Evolutionary conservation across 1,139 yeast genomes (phyloP), one percentile per base, ranked within the genome.

Genomic region (Scheffersomyces lignicola): DNA sequence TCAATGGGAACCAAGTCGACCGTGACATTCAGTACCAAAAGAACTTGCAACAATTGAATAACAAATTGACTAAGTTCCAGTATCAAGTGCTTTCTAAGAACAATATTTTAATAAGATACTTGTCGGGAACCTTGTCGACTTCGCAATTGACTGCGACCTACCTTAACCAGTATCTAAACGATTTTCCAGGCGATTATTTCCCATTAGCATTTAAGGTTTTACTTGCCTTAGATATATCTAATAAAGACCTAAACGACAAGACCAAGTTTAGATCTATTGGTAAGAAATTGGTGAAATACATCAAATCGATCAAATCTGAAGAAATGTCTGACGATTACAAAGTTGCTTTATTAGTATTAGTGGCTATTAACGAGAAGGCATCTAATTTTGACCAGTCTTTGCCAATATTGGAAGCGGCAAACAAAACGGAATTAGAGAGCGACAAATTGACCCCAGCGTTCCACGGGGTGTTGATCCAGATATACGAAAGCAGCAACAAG

Each of bases 321-420:
- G 14, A 21, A 37, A 15, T 21, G 27, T n/a, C 34, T 23, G 31
- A 24, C 20, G 29, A 36, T 4, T 8, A 5, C 4, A 42, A 52
- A 2, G 61, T 69, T 10, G 54, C 71, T 5, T 56, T 63, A 1
- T 54, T 78, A 35, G 48, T 73, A 20, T 60, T 81, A 24, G 69
- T 76, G 8, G 78, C 73, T 44, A 41, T 75, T 9, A 70, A 72
- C 45, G 49, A 65, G 3, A 51, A 58, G 32, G 40, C 55, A 7
- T 60, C 58, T 5, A 73, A 70, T 18, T 62, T 56, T 35, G 74
- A 71, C 42, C 77, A 74, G 39, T 72, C 82, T 1, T 54, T 69
- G 8, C 40, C 56, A 7, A 48, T 69, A 7, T 59, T 81, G 37
- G 78, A 76, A 47, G 46, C 52, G 14, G 36, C 65, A 12, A 53